phyloP scores from a whole-genome alignment of 805 yeast genomes.

The Myxozyma sirexii region DNA sequence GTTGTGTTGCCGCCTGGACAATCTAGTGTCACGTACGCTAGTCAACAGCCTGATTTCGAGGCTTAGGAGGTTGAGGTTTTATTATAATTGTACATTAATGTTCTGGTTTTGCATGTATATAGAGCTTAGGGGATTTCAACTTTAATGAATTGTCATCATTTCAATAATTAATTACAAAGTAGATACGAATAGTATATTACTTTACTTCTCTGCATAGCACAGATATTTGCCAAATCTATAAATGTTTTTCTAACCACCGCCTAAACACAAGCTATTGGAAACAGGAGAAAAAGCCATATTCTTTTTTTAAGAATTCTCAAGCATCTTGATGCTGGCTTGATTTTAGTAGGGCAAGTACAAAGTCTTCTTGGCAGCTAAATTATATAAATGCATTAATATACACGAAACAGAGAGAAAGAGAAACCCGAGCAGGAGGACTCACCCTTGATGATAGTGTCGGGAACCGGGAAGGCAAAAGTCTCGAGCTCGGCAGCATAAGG shows the following conservation, averaged over 20 bases:
- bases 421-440: conserved; percentile 37
- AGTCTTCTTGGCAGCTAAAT: conserved; percentile 44
- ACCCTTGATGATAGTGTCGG: conserved; percentile 81
- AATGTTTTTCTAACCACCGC: background rate
- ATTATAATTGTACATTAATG: background rate
- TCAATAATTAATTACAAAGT: background rate
- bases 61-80: background rate
- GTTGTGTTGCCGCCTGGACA: conserved; percentile 30
- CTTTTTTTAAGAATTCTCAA: no score
- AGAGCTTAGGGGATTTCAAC: background rate
- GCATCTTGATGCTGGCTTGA: background rate
- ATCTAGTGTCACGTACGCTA: conserved; percentile 17
- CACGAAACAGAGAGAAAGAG: background rate
- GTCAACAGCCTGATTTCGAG: conserved; percentile 30
- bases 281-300: no score
- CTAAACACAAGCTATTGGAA: background rate
- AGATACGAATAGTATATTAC: background rate
- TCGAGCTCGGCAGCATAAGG: conserved; percentile 96
- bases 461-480: conserved; percentile 98
- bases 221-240: background rate
- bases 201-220: background rate
- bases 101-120: background rate
- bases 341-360: conserved; percentile 41
- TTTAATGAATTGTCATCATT: no score
- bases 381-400: background rate